Conservation (phyloP, 768 basidiomycete genomes). For the Leccinum uliginosum region DNA sequence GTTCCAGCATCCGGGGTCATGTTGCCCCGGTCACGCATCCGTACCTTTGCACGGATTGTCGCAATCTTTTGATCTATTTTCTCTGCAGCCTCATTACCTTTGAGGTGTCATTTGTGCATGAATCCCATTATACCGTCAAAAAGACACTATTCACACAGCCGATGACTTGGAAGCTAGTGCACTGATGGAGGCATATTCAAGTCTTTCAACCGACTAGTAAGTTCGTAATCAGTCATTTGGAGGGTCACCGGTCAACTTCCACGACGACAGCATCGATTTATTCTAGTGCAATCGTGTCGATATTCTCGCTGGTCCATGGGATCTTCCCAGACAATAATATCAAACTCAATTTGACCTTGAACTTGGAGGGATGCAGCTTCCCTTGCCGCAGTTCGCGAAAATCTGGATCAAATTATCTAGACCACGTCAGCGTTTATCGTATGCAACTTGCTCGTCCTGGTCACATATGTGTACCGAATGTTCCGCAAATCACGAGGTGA, state of each 20-base stretch:
- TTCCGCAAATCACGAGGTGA: neutral
- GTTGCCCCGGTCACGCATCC: neutral
- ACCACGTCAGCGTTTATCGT: neutral
- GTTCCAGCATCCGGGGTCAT: neutral
- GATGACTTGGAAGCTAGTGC: too few relatives aligned
- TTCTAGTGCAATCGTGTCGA: conserved; percentile 11
- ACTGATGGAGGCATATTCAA: too few relatives aligned
- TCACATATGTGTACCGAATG: conserved; percentile 9
- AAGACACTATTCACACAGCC: too few relatives aligned
- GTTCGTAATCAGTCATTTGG: too few relatives aligned
- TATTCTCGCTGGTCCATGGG: neutral
- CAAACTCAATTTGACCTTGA: neutral
- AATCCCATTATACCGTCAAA: too few relatives aligned
- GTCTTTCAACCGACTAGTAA: too few relatives aligned
- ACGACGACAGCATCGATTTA: conserved; percentile 10
- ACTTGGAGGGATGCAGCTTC: neutral
- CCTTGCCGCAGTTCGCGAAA: neutral
- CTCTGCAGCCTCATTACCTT: neutral
- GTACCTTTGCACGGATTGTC: neutral
- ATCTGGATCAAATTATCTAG: neutral
- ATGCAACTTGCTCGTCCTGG: conserved; percentile 13
- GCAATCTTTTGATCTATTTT: neutral
- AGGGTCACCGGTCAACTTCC: conserved; percentile 13
- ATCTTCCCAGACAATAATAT: too few relatives aligned
- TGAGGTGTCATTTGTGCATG: neutral